Evolutionary conservation across 116 monocot genomes (phyloP).

Genomic region (Dioscorea cayenensis): DNA sequence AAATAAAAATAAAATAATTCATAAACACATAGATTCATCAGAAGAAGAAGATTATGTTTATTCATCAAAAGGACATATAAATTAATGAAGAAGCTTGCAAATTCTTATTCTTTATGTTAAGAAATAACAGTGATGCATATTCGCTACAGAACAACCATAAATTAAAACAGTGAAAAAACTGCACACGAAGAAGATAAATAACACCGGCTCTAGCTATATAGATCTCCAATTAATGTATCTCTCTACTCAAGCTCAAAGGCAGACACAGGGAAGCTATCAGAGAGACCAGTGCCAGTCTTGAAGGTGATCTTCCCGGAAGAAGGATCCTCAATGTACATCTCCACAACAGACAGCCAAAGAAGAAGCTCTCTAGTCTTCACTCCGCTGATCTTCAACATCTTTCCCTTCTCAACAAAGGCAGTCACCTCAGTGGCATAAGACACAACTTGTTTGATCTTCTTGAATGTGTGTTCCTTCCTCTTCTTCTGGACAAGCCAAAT

Average conservation of each 20-base stretch:
- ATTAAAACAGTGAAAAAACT: not conserved
- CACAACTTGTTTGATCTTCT: not conserved
- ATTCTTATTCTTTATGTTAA: too few species aligned
- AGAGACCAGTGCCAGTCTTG: constrained; percentile 25
- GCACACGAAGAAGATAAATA: not conserved
- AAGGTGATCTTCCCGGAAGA: constrained; percentile 11
- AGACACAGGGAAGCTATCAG: constrained; percentile 25
- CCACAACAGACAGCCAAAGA: constrained; percentile 31
- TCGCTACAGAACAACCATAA: not conserved
- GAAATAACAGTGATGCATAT: too few species aligned
- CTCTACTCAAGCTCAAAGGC: constrained; percentile 19
- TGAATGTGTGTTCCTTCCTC: constrained; percentile 15
- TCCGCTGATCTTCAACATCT: constrained; percentile 10
- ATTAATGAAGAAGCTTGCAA: too few species aligned
- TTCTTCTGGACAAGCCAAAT: constrained; percentile 22
- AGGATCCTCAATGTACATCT: constrained; percentile 18
- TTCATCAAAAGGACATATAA: too few species aligned
- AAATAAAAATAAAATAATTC: too few species aligned
- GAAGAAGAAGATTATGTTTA: too few species aligned
- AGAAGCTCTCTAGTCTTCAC: constrained; percentile 39
- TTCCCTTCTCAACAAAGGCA: constrained; percentile 4
- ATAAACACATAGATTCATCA: too few species aligned
- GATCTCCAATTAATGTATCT: not conserved
- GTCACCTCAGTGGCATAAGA: constrained; percentile 21
- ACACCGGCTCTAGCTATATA: not conserved